phyloP scores from a whole-genome alignment of 495 filamentous ascomycete species.

The Elaphomyces granulatus region DNA sequence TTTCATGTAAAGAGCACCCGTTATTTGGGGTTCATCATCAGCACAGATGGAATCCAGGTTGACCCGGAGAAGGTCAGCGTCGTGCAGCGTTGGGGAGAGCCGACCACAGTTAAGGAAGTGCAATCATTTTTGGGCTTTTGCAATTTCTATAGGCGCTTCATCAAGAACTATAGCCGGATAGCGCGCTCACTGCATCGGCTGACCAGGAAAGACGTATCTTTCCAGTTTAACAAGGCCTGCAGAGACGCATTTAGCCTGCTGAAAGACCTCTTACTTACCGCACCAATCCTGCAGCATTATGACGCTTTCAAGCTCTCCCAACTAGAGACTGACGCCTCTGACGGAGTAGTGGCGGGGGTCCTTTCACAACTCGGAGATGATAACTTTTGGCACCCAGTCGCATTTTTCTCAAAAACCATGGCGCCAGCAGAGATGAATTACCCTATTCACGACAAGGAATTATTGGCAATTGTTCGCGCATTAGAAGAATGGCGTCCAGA shows the following conservation, averaged over 20 bases:
- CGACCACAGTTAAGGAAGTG: slow-evolving; percentile 9
- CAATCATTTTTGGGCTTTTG: slow-evolving; percentile 17
- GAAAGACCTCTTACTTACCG: slow-evolving; percentile 4
- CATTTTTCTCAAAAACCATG: slow-evolving; percentile 16
- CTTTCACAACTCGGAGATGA: slow-evolving; percentile 5
- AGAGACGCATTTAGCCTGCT: slow-evolving; percentile 42
- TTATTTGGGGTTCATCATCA: slow-evolving; percentile 15
- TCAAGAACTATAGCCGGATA: slow-evolving; percentile 12
- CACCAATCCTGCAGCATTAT: slow-evolving; percentile 2
- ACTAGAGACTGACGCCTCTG: slow-evolving; percentile 10
- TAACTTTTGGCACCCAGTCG: slow-evolving; percentile 4
- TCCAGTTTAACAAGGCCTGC: slow-evolving; percentile 37
- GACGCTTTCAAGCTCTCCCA: slow-evolving; percentile 1
- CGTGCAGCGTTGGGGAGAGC: slow-evolving; percentile 10
- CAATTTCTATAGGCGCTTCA: slow-evolving; percentile 20
- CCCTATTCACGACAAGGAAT: slow-evolving; percentile 17
- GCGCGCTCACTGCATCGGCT: slow-evolving; percentile 2
- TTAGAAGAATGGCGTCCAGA: slow-evolving; percentile 17
- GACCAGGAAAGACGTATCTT: slow-evolving; percentile 8
- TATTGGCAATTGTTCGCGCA: slow-evolving; percentile 10
- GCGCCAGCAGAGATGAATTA: slow-evolving; percentile 13
- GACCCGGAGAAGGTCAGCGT: slow-evolving; percentile 10
- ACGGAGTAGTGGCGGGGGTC: slow-evolving; percentile 4
- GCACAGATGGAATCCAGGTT: slow-evolving; percentile 8
- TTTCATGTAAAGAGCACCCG: slow-evolving; percentile 11